Conservation (phyloP, 2,329 filamentous ascomycete species). For the Stachybotrys echinatus region DNA sequence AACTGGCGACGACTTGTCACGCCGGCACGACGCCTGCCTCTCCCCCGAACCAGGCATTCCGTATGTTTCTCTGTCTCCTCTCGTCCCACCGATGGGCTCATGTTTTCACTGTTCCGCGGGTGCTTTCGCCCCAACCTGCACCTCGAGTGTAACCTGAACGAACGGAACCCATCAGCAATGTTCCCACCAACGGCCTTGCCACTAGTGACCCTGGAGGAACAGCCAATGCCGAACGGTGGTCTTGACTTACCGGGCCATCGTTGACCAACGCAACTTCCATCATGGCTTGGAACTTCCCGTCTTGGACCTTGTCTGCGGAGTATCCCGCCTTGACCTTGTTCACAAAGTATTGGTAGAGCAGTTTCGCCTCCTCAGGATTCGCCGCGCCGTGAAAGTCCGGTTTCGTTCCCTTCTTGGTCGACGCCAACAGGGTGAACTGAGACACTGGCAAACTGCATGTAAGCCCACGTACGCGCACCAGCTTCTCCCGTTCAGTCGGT, state of each 20-base stretch:
- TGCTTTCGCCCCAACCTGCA: conserved; percentile 7
- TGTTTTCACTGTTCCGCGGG: not conserved
- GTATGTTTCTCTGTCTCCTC: not conserved
- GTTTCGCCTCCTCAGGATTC: conserved; percentile 69
- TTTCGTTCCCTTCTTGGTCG: conserved; percentile 92
- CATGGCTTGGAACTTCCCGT: conserved; percentile 98
- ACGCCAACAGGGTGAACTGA: conserved; percentile 90
- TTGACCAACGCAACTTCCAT: conserved; percentile 96
- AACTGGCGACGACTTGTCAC: not conserved
- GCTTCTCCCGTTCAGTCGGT: too few species aligned
- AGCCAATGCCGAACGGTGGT: not conserved
- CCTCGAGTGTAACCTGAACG: conserved; percentile 15
- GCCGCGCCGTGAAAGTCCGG: conserved; percentile 92
- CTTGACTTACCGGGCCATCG: conserved; percentile 59
- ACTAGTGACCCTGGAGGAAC: too few species aligned
- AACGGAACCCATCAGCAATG: not conserved
- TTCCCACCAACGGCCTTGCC: not conserved
- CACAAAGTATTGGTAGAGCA: conserved; percentile 81
- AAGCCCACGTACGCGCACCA: too few species aligned
- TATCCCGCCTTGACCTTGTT: conserved; percentile 70
- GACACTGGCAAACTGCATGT: conserved; percentile 57
- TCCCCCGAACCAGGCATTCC: not conserved
- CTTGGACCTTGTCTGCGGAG: conserved; percentile 69
- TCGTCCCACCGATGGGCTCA: too few species aligned
- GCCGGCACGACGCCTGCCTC: not conserved